Evolutionary conservation across 176 grass and related monocot species (phyloP).

Genomic region (Oryza glumipatula): DNA sequence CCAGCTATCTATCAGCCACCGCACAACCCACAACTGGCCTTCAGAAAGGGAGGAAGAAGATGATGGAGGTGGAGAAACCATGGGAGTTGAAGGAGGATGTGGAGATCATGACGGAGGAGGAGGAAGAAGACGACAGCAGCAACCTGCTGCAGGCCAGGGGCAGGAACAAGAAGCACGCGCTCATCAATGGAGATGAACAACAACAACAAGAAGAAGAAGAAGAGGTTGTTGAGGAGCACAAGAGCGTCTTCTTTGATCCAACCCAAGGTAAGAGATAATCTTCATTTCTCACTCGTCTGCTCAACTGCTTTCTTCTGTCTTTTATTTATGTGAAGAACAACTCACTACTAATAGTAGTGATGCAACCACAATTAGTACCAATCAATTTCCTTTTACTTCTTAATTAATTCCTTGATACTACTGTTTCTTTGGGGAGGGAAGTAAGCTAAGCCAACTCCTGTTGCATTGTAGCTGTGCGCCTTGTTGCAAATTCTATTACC

Average conservation of each 20-base stretch:
- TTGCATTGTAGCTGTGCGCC: not conserved
- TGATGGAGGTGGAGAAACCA: slow-evolving; percentile 62
- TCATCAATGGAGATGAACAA: not conserved
- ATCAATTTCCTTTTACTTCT: not conserved
- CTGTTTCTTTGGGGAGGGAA: too few relatives aligned
- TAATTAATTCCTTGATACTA: too few relatives aligned
- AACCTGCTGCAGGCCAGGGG: slow-evolving; percentile 47
- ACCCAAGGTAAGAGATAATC: slow-evolving; percentile 41
- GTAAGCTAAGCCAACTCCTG: not conserved
- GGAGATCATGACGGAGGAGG: slow-evolving; percentile 34
- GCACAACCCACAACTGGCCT: not conserved
- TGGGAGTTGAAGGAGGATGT: slow-evolving; percentile 49
- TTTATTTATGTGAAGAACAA: not conserved
- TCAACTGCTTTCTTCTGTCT: not conserved
- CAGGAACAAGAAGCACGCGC: slow-evolving; percentile 25
- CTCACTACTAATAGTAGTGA: too few relatives aligned
- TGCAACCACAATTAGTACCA: too few relatives aligned
- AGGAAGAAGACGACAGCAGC: slow-evolving; percentile 7
- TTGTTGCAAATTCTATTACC: too few relatives aligned
- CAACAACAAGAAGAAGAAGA: too few relatives aligned
- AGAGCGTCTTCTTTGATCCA: slow-evolving; percentile 50
- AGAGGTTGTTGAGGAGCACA: slow-evolving; percentile 27
- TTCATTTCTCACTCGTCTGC: not conserved
- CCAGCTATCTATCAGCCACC: not conserved
- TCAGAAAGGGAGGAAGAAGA: not conserved